Evolutionary conservation across 495 filamentous ascomycete species (phyloP), one percentile per base, ranked within the genome.

Genomic region (Aspergillus biplanus): DNA sequence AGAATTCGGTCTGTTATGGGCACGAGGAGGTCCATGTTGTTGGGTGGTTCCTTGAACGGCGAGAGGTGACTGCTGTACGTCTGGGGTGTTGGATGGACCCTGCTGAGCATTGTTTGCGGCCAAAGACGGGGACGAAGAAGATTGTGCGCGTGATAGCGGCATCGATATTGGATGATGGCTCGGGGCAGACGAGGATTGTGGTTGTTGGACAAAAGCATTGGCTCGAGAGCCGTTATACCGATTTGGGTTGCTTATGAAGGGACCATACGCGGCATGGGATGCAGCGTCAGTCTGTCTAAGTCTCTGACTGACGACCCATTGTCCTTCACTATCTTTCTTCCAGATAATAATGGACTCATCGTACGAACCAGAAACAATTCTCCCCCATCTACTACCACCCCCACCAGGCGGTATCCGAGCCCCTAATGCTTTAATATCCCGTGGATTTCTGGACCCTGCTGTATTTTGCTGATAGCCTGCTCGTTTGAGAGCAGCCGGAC

Each of bases 291-390:
- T 87, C 74, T 97, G 93, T 12, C 86, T 83, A 9, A 97, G 83
- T 37, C 82, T 79, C 64, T 92, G 88, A 16, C 86, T 85, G 57
- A 85, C 83, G 34, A 85, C 84, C 94, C 95, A 99, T 35, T 86
- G 82, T 4, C 92, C 93, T 65, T 96, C 86, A 31, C 82, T 82
- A 60, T 93, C 90, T 53, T 91, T 88, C 62, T 89, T 89, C 95
- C 95, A 99, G 54, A 99, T 91, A 64, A 97, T 90, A 61, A 99
- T 91, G 42, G 86, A 91, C 76, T 97, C 92, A 67, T 99, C 95
- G 67, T 99, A 99, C 7, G 92, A 96, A 27, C 95, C 95, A 13
- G 92, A 96, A 18, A 99, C 91, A 61, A 99, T 98, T 16, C 92
- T 85, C 31, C 87, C 89, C 82, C 94, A 94, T 64, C 81, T 81